Evolutionary conservation across 1,284 basidiomycete species (phyloP).

Genomic region (Boletus semigastroideus): DNA sequence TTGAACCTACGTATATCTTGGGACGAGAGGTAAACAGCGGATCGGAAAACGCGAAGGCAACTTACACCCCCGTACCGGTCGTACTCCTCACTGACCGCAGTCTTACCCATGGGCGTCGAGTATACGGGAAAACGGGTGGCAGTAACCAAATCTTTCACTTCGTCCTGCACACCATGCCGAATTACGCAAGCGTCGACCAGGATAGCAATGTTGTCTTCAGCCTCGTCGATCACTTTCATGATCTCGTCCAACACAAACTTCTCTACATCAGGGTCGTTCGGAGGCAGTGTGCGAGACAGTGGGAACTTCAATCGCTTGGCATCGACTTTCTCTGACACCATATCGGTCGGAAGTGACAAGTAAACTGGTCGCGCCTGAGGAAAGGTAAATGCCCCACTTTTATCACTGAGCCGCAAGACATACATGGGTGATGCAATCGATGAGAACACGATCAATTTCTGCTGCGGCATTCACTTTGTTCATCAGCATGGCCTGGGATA

Average conservation of each 20-base stretch:
- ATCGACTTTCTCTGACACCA: conserved; percentile 72
- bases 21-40: conserved; percentile 1
- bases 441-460: conserved; percentile 82
- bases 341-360: conserved; percentile 84
- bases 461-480: conserved; percentile 54
- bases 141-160: conserved; percentile 69
- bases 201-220: conserved; percentile 68
- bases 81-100: conserved; percentile 75
- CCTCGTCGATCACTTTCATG: conserved; percentile 58
- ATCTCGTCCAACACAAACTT: conserved; percentile 77
- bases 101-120: conserved; percentile 88
- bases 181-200: conserved; percentile 89
- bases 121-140: conserved; percentile 78
- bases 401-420: conserved; percentile 11
- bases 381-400: not conserved
- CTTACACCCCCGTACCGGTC: conserved; percentile 85
- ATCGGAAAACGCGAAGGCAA: not conserved
- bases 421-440: conserved; percentile 67
- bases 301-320: conserved; percentile 63
- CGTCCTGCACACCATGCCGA: conserved; percentile 73
- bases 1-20: conserved; percentile 80
- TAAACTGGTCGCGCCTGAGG: conserved; percentile 82
- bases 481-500: conserved; percentile 63
- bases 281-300: conserved; percentile 50
- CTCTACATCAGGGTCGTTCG: conserved; percentile 62